phyloP scores from a whole-genome alignment of 331 rosid species.

The Erythrophleum ivorense region DNA sequence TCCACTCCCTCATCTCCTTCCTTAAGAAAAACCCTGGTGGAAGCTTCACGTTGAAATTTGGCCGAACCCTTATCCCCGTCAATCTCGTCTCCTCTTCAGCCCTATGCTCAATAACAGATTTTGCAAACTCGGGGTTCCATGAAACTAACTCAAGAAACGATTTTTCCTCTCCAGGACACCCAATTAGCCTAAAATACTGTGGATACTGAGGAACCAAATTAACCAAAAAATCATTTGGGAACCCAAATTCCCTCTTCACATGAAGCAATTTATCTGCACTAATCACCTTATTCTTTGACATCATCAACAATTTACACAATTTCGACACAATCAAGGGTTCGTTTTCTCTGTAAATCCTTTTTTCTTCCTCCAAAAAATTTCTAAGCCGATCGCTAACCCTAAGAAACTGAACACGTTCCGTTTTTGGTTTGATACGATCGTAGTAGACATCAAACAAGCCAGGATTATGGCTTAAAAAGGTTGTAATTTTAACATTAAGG shows the following conservation, averaged over 20 bases:
- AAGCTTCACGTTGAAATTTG: conserved; percentile 62
- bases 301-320: conserved; percentile 66
- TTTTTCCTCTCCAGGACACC: conserved; percentile 55
- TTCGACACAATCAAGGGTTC: conserved; percentile 56
- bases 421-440: conserved; percentile 66
- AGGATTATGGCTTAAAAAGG: conserved; percentile 55
- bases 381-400: conserved; percentile 53
- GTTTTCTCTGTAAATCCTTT: conserved; percentile 50
- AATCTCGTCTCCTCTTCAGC: conserved; percentile 58
- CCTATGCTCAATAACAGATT: conserved; percentile 64
- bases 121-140: conserved; percentile 58
- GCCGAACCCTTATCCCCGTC: conserved; percentile 56
- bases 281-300: conserved; percentile 55
- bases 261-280: conserved; percentile 63
- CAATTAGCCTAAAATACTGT: conserved; percentile 55
- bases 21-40: conserved; percentile 60
- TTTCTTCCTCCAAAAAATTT: conserved; percentile 53
- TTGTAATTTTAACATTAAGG: conserved; percentile 37
- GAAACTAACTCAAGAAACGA: conserved; percentile 60
- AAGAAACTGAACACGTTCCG: conserved; percentile 48
- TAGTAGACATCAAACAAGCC: conserved; percentile 57
- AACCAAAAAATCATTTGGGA: conserved; percentile 67
- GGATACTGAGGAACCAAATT: conserved; percentile 65
- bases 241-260: conserved; percentile 73
- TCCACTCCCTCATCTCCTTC: conserved; percentile 75